Base-by-base conservation (phyloP, 1,284 basidiomycete species). In the Puccinia polysora region DNA sequence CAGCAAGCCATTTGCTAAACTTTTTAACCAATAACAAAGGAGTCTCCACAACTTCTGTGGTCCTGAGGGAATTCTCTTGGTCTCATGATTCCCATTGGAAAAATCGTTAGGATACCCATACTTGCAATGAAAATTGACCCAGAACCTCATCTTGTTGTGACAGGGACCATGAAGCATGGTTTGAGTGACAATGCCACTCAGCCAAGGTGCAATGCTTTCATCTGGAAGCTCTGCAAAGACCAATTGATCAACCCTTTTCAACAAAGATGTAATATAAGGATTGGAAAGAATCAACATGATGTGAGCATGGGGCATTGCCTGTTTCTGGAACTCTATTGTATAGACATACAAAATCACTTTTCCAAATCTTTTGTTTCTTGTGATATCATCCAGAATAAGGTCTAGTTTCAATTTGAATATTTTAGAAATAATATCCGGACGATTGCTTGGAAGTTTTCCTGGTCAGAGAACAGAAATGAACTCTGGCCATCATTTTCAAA, bases 101-200 rank as follows among this genome's bases (percentile, higher is more conserved):
- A n/a, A n/a, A n/a, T n/a, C n/a, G n/a, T n/a, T n/a, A n/a, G n/a
- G n/a, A n/a, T n/a, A n/a, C n/a, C n/a, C n/a, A n/a, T n/a, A n/a
- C n/a, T n/a, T n/a, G n/a, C n/a, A n/a, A n/a, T n/a, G n/a, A n/a
- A n/a, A n/a, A n/a, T n/a, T n/a, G n/a, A n/a, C n/a, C n/a, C n/a
- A n/a, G n/a, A n/a, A n/a, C n/a, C n/a, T n/a, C n/a, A n/a, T n/a
- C n/a, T 6, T 25, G 4, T 23, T 30, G n/a, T 81, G 80, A 78
- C 83, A 84, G 0, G 82, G 82, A n/a, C 81, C 81, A 80, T 85
- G 84, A 1, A 84, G 74, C 83, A 84, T 84, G 56, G 74, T 80
- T 6, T 71, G 75, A 32, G 70, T 76, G 30, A 80, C 78, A 10
- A 75, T 75, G 1, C 80, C 76, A 34, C 36, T 8, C 4, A 56